Evolutionary conservation across 108 stramenopile genomes (phyloP), one percentile per base, ranked within the genome.

Genomic region (Cyclotella distinguenda): DNA sequence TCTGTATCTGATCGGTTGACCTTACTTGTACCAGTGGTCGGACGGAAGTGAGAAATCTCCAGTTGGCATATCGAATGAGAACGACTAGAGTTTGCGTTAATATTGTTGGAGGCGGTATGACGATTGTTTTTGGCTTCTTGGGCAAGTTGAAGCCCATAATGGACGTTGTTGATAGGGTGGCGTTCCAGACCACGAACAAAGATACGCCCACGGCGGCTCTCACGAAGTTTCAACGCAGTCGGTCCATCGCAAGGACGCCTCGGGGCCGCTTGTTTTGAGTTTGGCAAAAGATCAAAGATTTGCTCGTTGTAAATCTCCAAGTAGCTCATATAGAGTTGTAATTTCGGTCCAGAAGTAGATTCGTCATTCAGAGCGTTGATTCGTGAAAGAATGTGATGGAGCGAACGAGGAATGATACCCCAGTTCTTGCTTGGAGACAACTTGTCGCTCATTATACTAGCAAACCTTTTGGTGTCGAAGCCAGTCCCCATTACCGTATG

Each of bases 231-330:
- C 34, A 98, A 83, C 7, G 85, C 39, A 1, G 74, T 60, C 3
- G 68, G 74, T 22, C 64, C 65, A 35, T 66, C 61, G 42, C 44
- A 48, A 28, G 66, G 72, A 22, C 57, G 73, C 48, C 23, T 72
- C 54, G 46, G 46, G 42, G 42, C 30, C 21, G 30, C 58, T 50
- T 58, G 25, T 23, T 51, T 54, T 42, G 70, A 22, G n/a, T 68
- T 60, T 0, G 91, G 88, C 26, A 97, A 81, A 18, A 99, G 77
- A 65, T 98, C 97, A 54, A 79, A 96, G 11, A 98, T 73, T 31
- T 97, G 82, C 66, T 99, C 99, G 68, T 98, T 98, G 87, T 99
- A 98, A 35, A 99, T 93, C 70, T 99, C 97, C 31, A 98, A 78
- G 78, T 88, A 97, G 62, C 91, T 91, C 71, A 97, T 72, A 64